phyloP scores from a whole-genome alignment of 2,329 filamentous ascomycete species.

The Fusarium chuoi region DNA sequence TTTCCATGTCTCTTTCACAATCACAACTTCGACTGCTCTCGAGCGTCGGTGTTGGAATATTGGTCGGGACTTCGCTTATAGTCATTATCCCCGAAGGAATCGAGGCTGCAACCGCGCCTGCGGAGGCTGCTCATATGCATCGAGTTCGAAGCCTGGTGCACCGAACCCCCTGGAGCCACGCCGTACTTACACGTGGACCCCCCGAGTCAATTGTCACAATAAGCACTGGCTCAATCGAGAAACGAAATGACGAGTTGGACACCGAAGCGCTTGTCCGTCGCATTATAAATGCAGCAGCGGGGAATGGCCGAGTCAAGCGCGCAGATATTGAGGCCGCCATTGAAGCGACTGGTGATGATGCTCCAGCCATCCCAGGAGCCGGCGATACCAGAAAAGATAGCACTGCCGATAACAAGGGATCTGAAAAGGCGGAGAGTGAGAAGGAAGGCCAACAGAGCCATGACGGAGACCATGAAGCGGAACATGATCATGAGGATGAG shows the following conservation, averaged over 20 bases:
- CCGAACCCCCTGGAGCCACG: constrained; percentile 47
- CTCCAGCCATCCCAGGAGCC: constrained; percentile 24
- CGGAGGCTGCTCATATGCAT: constrained; percentile 53
- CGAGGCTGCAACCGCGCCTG: constrained; percentile 80
- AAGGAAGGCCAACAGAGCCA: constrained; percentile 48
- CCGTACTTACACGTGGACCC: constrained; percentile 41
- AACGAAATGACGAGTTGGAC: constrained; percentile 12
- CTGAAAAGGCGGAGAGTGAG: constrained; percentile 19
- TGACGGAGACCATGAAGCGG: constrained; percentile 42
- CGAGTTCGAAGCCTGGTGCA: constrained; percentile 47
- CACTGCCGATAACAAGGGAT: constrained; percentile 5
- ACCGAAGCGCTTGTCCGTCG: constrained; percentile 30
- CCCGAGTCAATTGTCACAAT: constrained; percentile 37
- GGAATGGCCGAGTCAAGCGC: constrained; percentile 16
- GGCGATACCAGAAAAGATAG: constrained; percentile 16
- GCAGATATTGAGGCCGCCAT: constrained; percentile 25
- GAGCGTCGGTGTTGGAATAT: constrained; percentile 89
- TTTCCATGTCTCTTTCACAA: constrained; percentile 87
- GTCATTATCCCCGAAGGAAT: constrained; percentile 98
- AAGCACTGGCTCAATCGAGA: constrained; percentile 15
- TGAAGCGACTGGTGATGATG: constrained; percentile 21
- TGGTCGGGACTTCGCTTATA: constrained; percentile 94
- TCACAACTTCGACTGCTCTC: constrained; percentile 90
- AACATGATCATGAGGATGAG: constrained; percentile 36
- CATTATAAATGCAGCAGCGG: constrained; percentile 7